These are phyloP conservation scores for Linum usitatissimum DNA, from an alignment of 345 rosid genomes.

Conservation along the genomic window DNA sequence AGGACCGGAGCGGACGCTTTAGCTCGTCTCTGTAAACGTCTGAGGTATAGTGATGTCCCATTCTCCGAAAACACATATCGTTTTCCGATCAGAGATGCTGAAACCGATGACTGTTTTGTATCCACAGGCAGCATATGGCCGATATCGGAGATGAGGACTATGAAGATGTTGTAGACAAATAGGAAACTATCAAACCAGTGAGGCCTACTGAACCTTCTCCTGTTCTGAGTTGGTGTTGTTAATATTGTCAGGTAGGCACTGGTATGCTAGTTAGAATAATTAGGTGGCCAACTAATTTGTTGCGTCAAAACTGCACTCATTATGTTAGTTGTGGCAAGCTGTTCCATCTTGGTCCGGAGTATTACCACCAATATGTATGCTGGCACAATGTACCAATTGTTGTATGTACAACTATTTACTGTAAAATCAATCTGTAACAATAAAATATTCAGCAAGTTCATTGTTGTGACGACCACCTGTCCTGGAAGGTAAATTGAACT, in stretches of 20 bases:
- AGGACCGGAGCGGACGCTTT: conserved; percentile 80
- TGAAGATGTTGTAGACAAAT: conserved; percentile 25
- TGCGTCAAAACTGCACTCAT: neutral
- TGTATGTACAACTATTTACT: too few species aligned
- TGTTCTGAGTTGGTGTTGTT: neutral
- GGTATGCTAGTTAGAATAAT: neutral
- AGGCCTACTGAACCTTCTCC: neutral
- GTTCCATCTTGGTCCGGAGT: too few species aligned
- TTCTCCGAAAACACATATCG: neutral
- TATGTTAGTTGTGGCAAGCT: too few species aligned
- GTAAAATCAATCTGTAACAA: too few species aligned
- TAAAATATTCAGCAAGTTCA: too few species aligned
- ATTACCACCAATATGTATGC: too few species aligned
- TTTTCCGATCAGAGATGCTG: neutral
- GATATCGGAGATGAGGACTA: conserved; percentile 29
- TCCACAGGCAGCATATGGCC: conserved; percentile 60
- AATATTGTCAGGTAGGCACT: neutral
- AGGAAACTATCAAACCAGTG: neutral
- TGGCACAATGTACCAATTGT: too few species aligned
- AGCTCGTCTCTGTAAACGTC: conserved; percentile 86
- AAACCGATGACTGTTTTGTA: conserved; percentile 1
- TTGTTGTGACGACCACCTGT: too few species aligned
- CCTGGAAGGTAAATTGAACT: too few species aligned
- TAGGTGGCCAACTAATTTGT: neutral
- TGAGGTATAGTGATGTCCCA: conserved; percentile 38